Conservation (phyloP, 1,284 basidiomycete genomes). For the Exobasidium rhododendri region DNA sequence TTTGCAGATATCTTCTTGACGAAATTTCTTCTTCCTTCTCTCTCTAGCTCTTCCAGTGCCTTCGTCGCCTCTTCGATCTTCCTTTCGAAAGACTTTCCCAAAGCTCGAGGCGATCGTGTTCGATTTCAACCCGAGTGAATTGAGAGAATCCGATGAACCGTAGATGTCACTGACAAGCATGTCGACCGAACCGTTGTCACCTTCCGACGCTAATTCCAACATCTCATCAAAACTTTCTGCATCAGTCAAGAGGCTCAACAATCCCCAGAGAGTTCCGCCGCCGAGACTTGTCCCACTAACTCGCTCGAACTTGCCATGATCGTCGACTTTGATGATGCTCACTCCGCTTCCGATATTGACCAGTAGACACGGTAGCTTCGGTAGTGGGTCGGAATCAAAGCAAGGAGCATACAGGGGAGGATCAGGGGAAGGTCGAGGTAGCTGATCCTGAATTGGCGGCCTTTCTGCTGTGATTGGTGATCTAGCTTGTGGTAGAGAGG, state of each 20-base stretch:
- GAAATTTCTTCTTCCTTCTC: slow-evolving; percentile 67
- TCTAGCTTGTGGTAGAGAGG: slow-evolving; percentile 29
- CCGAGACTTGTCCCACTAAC: slow-evolving; percentile 95
- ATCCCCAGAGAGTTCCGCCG: slow-evolving; percentile 98
- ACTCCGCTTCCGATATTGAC: slow-evolving; percentile 99
- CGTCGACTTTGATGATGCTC: slow-evolving; percentile 94
- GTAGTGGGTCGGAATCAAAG: slow-evolving; percentile 69
- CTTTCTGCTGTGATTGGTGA: not conserved
- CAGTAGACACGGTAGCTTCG: slow-evolving; percentile 86
- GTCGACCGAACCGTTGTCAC: slow-evolving; percentile 90
- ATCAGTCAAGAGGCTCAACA: slow-evolving; percentile 87
- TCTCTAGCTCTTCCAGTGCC: slow-evolving; percentile 11
- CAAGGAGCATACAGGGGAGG: slow-evolving; percentile 85
- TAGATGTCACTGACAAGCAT: slow-evolving; percentile 99
- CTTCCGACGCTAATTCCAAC: slow-evolving; percentile 85
- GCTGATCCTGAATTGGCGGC: slow-evolving; percentile 43
- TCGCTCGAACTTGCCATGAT: slow-evolving; percentile 90
- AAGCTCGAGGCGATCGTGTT: slow-evolving; percentile 97
- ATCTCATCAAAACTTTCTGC: slow-evolving; percentile 98
- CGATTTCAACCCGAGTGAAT: slow-evolving; percentile 74
- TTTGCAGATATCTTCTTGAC: slow-evolving; percentile 88
- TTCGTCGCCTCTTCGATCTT: slow-evolving; percentile 19
- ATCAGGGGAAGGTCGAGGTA: slow-evolving; percentile 86
- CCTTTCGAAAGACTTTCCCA: slow-evolving; percentile 94
- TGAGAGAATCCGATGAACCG: slow-evolving; percentile 72